These are phyloP conservation scores for Pichia eremophila DNA, from an alignment of 805 yeast species.

Conservation along the genomic window DNA sequence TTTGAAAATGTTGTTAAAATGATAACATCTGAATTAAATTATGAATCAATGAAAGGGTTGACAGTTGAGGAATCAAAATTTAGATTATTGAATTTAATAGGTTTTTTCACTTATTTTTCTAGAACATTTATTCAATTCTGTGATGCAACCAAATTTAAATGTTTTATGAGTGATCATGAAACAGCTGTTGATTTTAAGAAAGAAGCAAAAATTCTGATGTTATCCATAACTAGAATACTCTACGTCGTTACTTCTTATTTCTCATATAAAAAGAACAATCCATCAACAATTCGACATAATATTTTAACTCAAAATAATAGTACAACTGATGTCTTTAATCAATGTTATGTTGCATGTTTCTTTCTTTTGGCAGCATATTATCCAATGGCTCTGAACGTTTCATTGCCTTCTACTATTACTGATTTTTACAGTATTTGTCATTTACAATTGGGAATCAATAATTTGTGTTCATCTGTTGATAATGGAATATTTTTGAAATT, in stretches of 20 bases:
- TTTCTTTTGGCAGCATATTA: constrained; percentile 33
- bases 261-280: constrained; percentile 41
- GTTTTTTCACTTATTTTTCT: constrained; percentile 34
- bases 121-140: constrained; percentile 1
- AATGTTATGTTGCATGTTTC: constrained; percentile 31
- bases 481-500: constrained; percentile 54
- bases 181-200: neutral
- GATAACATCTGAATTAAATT: constrained; percentile 30
- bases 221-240: constrained; percentile 19
- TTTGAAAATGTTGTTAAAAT: constrained; percentile 43
- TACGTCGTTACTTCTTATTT: constrained; percentile 32
- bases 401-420: constrained; percentile 22
- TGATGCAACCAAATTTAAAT: neutral
- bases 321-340: constrained; percentile 38
- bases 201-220: neutral
- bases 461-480: constrained; percentile 53
- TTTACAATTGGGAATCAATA: constrained; percentile 58
- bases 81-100: constrained; percentile 39
- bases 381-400: constrained; percentile 9
- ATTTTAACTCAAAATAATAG: constrained; percentile 33
- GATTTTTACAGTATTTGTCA: constrained; percentile 57
- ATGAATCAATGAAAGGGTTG: constrained; percentile 16
- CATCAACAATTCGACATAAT: constrained; percentile 30
- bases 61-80: constrained; percentile 29
- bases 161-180: neutral